These are phyloP conservation scores for Cruciata laevipes DNA, from an alignment of 257 asterid genomes.

Conservation along the genomic window DNA sequence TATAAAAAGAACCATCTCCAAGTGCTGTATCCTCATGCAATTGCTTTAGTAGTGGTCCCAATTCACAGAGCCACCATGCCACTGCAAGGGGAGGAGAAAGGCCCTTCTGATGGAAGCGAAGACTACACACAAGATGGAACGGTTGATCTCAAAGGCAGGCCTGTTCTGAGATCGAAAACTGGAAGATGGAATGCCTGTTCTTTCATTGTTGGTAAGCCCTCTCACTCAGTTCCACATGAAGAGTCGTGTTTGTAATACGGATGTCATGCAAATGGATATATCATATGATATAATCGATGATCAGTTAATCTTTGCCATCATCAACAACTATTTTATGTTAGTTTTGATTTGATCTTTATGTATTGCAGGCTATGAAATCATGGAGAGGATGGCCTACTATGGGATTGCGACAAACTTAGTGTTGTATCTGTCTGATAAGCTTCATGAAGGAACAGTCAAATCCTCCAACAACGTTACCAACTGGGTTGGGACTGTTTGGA, in stretches of 20 bases:
- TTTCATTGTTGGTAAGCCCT: conserved; percentile 50
- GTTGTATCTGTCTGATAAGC: conserved; percentile 42
- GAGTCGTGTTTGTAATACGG: not conserved
- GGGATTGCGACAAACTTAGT: conserved; percentile 71
- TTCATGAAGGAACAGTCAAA: conserved; percentile 69
- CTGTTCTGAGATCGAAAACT: conserved; percentile 49
- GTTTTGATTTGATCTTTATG: not conserved
- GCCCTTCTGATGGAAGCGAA: conserved; percentile 23
- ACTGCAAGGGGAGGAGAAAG: conserved; percentile 32
- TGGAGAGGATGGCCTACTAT: conserved; percentile 78
- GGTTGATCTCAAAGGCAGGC: conserved; percentile 53
- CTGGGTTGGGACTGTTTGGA: conserved; percentile 76
- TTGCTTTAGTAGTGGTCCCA: no score
- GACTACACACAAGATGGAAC: conserved; percentile 68
- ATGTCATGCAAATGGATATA: no score
- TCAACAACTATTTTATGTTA: not conserved
- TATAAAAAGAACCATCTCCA: not conserved
- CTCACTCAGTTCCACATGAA: not conserved
- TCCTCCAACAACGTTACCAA: conserved; percentile 74
- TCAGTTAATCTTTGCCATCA: no score
- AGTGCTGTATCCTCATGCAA: not conserved
- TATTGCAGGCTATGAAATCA: conserved; percentile 51
- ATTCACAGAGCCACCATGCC: conserved; percentile 3
- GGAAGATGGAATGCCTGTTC: conserved; percentile 77
- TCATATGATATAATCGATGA: not conserved